A percentile compares a stretch with the other conserved stretches of the same genome.
phyloP scores from a whole-genome alignment of 768 basidiomycete genomes.

The Pleurotus salmoneostramineus region DNA sequence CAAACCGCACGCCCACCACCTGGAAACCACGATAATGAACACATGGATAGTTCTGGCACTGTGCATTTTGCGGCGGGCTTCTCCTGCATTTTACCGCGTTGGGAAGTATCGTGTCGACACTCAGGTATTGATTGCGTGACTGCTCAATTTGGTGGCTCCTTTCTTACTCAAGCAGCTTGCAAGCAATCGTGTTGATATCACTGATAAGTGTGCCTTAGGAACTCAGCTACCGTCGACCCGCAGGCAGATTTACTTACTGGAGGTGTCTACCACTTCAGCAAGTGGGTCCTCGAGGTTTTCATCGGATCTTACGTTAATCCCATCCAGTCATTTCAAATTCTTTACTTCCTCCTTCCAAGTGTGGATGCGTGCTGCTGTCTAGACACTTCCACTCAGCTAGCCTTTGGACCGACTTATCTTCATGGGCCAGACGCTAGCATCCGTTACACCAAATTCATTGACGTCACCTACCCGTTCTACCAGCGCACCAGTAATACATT shows the following conservation, averaged over 20 bases:
- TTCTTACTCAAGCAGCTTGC: neutral
- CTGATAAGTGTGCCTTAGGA: too few relatives aligned
- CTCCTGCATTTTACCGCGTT: neutral
- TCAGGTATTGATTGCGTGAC: neutral
- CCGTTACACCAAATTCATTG: neutral
- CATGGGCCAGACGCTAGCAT: neutral
- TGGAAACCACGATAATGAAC: neutral
- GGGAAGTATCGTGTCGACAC: neutral
- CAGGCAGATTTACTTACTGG: neutral
- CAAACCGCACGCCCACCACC: neutral
- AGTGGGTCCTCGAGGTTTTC: neutral
- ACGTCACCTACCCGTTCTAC: neutral
- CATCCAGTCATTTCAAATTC: neutral
- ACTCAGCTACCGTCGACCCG: too few relatives aligned
- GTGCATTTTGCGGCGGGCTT: neutral
- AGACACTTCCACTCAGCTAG: neutral
- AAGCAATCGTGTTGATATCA: neutral
- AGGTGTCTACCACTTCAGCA: neutral
- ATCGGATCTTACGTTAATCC: neutral
- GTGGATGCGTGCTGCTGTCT: neutral
- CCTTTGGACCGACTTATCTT: neutral
- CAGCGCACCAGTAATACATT: too few relatives aligned
- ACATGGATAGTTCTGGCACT: neutral
- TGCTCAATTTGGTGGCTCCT: neutral
- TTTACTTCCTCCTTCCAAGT: neutral